Conservation (phyloP, 2,329 filamentous ascomycete genomes). For the Fusarium phyllophilum region DNA sequence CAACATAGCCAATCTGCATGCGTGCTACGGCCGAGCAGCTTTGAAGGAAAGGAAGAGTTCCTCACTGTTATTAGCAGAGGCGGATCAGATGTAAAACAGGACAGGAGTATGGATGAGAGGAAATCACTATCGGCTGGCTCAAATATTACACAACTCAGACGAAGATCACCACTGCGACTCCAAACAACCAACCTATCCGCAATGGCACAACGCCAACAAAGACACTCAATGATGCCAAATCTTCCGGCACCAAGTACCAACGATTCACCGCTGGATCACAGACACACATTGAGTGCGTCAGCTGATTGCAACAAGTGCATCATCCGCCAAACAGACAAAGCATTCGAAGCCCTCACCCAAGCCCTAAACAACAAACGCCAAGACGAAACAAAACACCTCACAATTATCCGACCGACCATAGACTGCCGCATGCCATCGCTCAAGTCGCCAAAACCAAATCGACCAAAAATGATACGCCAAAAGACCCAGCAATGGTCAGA, state of each 20-base stretch:
- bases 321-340: background rate
- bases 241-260: background rate
- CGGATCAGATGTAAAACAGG: background rate
- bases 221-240: background rate
- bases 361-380: background rate
- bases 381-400: background rate
- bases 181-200: conserved; percentile 7
- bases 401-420: background rate
- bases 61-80: conserved; percentile 2
- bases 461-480: conserved; percentile 3
- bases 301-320: background rate
- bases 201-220: background rate
- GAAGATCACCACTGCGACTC: background rate
- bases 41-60: conserved; percentile 2
- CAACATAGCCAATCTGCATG: conserved; percentile 16
- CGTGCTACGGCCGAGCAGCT: background rate
- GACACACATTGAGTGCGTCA: background rate
- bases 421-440: background rate
- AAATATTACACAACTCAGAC: background rate
- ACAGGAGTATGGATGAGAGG: background rate
- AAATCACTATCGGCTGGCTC: background rate
- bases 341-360: conserved; percentile 9
- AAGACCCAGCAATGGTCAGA: conserved; percentile 10
- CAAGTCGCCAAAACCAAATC: conserved; percentile 13
- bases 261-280: background rate